Evolutionary conservation across 2,329 filamentous ascomycete species (phyloP).

Genomic region (Fusarium torreyae): DNA sequence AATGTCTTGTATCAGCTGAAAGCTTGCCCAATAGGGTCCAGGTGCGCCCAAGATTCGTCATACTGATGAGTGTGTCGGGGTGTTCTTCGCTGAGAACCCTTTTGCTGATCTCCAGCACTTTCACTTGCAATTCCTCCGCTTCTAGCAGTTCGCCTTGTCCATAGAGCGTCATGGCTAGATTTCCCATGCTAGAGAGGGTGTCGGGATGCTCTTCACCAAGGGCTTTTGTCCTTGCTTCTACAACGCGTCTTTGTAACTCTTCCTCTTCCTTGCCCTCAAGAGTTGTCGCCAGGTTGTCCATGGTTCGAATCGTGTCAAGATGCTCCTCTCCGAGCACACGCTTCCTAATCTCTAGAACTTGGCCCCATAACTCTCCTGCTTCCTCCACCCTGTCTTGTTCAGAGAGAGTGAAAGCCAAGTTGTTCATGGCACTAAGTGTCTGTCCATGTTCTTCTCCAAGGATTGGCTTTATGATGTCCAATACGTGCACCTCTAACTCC

Average conservation of each 20-base stretch:
- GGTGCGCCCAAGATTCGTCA: constrained; percentile 5
- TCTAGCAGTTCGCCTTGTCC: background rate
- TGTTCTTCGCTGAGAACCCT: constrained; percentile 26
- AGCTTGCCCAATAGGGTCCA: constrained; percentile 7
- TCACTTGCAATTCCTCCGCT: constrained; percentile 2
- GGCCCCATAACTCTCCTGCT: constrained; percentile 15
- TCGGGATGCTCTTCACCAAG: constrained; percentile 10
- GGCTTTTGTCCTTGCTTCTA: constrained; percentile 22
- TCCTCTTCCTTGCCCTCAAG: constrained; percentile 23
- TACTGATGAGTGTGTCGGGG: constrained; percentile 7
- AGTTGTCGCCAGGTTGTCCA: constrained; percentile 3
- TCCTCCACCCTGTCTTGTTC: constrained; percentile 19
- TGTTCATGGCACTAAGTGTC: background rate
- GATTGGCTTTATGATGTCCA: background rate
- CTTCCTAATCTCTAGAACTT: constrained; percentile 1
- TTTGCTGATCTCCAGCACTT: constrained; percentile 5
- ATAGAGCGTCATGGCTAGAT: background rate
- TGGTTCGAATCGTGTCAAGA: background rate
- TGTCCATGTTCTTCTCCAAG: constrained; percentile 1
- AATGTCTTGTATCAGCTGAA: background rate
- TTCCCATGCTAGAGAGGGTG: background rate
- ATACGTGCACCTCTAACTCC: background rate
- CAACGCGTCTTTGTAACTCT: constrained; percentile 14
- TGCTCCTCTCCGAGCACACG: too few relatives aligned
- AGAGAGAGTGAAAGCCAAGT: background rate